A percentile compares a stretch with the other conserved stretches of the same genome.
These are phyloP conservation scores for Leucosporidium scottii DNA, from an alignment of 768 basidiomycete species.

Conservation along the genomic window DNA sequence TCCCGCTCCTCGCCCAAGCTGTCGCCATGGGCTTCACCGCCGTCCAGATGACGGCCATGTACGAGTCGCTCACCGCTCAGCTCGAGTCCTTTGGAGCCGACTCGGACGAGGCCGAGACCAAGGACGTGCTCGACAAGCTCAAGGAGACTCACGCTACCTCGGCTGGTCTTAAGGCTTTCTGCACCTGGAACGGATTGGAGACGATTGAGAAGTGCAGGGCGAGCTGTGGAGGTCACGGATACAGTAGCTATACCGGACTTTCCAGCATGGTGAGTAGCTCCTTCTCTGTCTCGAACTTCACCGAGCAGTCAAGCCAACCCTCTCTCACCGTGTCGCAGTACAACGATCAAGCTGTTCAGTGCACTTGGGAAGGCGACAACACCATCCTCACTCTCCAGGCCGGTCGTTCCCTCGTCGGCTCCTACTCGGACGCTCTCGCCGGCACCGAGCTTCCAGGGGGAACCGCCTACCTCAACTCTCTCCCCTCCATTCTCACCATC, in stretches of 20 bases:
- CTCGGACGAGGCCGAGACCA: conserved; percentile 40
- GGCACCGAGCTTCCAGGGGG: conserved; percentile 44
- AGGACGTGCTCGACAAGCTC: conserved; percentile 45
- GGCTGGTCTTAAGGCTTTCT: conserved; percentile 47
- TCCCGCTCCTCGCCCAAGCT: conserved; percentile 40
- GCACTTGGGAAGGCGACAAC: conserved; percentile 48
- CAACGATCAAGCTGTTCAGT: conserved; percentile 46
- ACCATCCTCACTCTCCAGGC: conserved; percentile 36
- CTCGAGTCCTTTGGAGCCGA: conserved; percentile 34
- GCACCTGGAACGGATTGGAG: conserved; percentile 47
- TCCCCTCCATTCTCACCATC: conserved; percentile 37
- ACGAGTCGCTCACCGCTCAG: conserved; percentile 31
- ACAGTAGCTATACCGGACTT: conserved; percentile 41
- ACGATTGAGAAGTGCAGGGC: conserved; percentile 47
- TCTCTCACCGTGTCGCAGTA: conserved; percentile 35
- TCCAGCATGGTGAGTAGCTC: conserved; percentile 25
- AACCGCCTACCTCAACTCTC: conserved; percentile 43
- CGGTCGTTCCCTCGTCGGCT: conserved; percentile 31
- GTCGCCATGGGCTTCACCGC: conserved; percentile 40
- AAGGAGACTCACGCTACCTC: conserved; percentile 48
- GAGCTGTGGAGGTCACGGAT: conserved; percentile 46
- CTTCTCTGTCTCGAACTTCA: neutral
- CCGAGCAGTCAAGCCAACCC: conserved; percentile 7
- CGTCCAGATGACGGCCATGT: conserved; percentile 35
- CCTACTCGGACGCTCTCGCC: conserved; percentile 40